phyloP scores from a whole-genome alignment of 164 flowering plant species.

The Platanus orientalis region DNA sequence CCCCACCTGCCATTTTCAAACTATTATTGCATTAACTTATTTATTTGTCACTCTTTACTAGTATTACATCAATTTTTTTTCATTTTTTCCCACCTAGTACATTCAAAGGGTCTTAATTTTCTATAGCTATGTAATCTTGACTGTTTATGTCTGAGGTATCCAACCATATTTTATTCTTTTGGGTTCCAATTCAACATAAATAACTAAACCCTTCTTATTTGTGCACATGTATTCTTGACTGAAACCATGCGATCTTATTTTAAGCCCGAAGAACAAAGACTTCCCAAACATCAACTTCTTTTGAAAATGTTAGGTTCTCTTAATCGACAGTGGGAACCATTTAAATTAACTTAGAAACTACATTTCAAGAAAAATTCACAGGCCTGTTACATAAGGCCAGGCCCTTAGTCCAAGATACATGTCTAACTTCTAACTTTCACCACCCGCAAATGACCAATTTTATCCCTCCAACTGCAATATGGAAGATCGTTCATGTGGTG shows the following conservation, averaged over 20 bases:
- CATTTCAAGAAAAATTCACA: no score
- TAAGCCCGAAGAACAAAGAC: conserved; percentile 24
- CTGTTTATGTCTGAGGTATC: no score
- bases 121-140: no score
- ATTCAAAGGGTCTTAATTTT: no score
- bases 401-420: conserved; percentile 5
- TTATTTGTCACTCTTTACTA: neutral
- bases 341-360: neutral
- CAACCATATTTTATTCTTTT: neutral
- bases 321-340: neutral
- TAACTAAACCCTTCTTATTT: conserved; percentile 2
- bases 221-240: conserved; percentile 61
- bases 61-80: neutral
- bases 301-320: neutral
- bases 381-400: neutral
- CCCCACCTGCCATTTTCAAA: conserved; percentile 75
- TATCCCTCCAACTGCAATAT: neutral
- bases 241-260: conserved; percentile 39
- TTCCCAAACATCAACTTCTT: neutral
- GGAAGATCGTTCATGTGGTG: no score
- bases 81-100: no score
- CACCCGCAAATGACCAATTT: neutral
- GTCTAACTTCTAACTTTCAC: neutral
- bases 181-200: neutral
- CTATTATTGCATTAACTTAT: neutral